Evolutionary conservation across 163 green algal species (phyloP).

Genomic region (Coccomyxa subellipsoidea): DNA sequence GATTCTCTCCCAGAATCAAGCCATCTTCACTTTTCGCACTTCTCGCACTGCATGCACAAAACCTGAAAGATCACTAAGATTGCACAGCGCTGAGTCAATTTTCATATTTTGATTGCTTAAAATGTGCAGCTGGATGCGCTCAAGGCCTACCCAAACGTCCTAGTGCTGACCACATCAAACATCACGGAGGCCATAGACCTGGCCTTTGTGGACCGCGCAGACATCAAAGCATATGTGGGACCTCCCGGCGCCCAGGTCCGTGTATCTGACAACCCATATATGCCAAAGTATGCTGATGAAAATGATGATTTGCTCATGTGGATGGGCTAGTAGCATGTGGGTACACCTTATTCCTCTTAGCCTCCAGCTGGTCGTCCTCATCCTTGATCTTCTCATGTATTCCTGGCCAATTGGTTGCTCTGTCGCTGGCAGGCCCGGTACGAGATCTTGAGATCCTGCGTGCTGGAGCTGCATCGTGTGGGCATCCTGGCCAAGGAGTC

Average conservation of each 20-base stretch:
- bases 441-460: conserved; percentile 74
- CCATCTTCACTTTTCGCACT: background rate
- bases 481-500: conserved; percentile 54
- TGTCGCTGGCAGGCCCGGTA: conserved; percentile 75
- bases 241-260: conserved; percentile 56
- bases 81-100: background rate
- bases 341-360: too few species aligned
- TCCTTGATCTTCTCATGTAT: too few species aligned
- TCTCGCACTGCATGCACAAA: too few species aligned
- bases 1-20: background rate
- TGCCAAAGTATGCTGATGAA: too few species aligned
- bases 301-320: too few species aligned
- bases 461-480: conserved; percentile 71
- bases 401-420: too few species aligned
- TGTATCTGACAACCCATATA: too few species aligned
- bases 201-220: conserved; percentile 93
- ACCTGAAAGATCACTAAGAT: too few species aligned
- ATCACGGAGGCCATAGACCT: conserved; percentile 87
- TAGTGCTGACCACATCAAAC: conserved; percentile 80
- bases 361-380: too few species aligned
- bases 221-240: conserved; percentile 93
- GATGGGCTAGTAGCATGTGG: too few species aligned
- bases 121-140: conserved; percentile 48
- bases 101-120: background rate
- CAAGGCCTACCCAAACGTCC: conserved; percentile 34